Evolutionary conservation across 1,284 basidiomycete species (phyloP).

Genomic region (Rhodotorula sp.): DNA sequence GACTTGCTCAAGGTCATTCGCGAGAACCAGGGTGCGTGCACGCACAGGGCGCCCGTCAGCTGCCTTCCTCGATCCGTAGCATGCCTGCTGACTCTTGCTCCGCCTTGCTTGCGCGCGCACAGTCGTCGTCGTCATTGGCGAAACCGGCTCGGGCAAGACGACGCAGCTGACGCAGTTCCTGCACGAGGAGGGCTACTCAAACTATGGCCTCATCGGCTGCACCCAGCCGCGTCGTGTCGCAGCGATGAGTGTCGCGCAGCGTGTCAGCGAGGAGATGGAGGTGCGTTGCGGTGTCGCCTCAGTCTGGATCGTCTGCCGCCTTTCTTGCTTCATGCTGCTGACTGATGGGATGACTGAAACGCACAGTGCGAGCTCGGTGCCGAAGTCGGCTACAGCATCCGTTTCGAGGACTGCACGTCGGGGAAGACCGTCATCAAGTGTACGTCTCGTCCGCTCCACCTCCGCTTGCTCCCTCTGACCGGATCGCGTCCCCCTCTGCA

Average conservation of each 20-base stretch:
- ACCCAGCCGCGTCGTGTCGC: slow-evolving; percentile 98
- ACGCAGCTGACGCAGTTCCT: slow-evolving; percentile 98
- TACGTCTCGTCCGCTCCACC: neutral
- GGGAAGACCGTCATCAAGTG: slow-evolving; percentile 95
- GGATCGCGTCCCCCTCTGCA: neutral
- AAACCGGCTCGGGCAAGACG: slow-evolving; percentile 74
- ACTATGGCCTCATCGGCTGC: slow-evolving; percentile 84
- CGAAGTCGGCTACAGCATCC: slow-evolving; percentile 97
- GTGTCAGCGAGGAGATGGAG: slow-evolving; percentile 99
- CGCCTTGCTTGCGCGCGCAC: slow-evolving; percentile 86
- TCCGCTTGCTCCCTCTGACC: neutral
- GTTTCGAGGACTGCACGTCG: slow-evolving; percentile 98
- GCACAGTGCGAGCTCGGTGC: slow-evolving; percentile 76
- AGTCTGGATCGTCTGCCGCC: too few relatives aligned
- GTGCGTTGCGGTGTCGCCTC: neutral
- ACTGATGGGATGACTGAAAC: neutral
- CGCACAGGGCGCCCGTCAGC: too few relatives aligned
- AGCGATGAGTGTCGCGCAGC: slow-evolving; percentile 97
- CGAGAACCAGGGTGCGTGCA: slow-evolving; percentile 84
- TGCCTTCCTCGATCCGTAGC: neutral
- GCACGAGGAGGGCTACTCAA: slow-evolving; percentile 93
- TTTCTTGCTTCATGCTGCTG: neutral
- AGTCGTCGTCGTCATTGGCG: slow-evolving; percentile 57
- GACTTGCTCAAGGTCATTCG: slow-evolving; percentile 85
- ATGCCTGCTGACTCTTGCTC: slow-evolving; percentile 59